Conservation (phyloP, 306 rosid genomes). For the Quillaja saponaria region DNA sequence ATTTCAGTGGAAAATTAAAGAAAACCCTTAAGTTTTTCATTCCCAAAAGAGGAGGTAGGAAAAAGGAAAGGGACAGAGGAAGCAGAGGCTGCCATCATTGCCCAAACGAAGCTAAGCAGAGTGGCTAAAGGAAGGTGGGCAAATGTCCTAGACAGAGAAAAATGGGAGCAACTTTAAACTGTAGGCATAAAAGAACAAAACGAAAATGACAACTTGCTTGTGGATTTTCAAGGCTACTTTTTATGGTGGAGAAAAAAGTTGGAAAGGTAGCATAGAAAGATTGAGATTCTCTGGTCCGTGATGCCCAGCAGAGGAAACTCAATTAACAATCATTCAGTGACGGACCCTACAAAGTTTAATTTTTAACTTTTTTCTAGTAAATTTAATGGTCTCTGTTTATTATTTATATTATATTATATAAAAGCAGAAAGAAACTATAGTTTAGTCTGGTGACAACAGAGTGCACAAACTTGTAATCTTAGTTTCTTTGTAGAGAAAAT, state of each 20-base stretch:
- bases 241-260: conserved; percentile 38
- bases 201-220: conserved; percentile 32
- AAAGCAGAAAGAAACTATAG: too few species aligned
- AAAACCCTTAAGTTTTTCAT: too few species aligned
- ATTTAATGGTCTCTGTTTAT: conserved; percentile 27
- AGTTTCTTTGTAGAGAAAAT: too few species aligned
- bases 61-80: conserved; percentile 17
- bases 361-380: conserved; percentile 26
- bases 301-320: conserved; percentile 20
- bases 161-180: not conserved
- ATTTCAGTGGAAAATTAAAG: too few species aligned
- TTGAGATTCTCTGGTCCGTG: conserved; percentile 58
- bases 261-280: conserved; percentile 38
- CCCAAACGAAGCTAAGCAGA: conserved; percentile 17
- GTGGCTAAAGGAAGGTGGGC: conserved; percentile 13
- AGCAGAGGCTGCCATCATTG: conserved; percentile 26
- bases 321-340: conserved; percentile 3
- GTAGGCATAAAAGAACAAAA: conserved; percentile 35
- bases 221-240: conserved; percentile 32
- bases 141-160: conserved; percentile 18
- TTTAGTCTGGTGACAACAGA: too few species aligned
- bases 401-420: too few species aligned
- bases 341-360: conserved; percentile 42
- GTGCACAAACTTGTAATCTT: too few species aligned
- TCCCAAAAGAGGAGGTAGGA: too few species aligned